Base-by-base conservation (phyloP, 148 eudicot genomes). In the Nyssa sinensis region DNA sequence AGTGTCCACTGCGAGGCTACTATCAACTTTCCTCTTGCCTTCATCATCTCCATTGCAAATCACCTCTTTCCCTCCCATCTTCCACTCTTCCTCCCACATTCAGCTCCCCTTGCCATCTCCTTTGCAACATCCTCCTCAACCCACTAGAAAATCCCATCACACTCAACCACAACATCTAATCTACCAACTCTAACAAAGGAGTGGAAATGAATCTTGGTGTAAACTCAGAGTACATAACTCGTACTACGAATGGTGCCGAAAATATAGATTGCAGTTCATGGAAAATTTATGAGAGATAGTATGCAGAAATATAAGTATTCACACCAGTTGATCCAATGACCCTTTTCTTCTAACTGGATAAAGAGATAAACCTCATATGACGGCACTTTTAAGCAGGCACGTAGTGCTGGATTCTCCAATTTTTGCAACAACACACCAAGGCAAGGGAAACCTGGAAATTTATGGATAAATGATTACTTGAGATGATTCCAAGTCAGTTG, bases 391-490 rank as follows among this genome's bases (percentile, higher is more conserved):
- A 94, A 84, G 86, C 87, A 94, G 75, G 89, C 82, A 62, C 98
- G 95, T 67, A 94, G 75, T 32, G 93, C 97, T 80, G 97, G 98
- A 88, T 94, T 94, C 86, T 94, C 98, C 86, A 94, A 84, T 81
- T 90, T 92, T 72, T 94, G 98, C 84, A 94, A 78, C 84, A 94
- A 77, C 37, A 94, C 95, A 64, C 98, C 98, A 73, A 94, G 95
- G 80, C 87, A 90, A 79, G 98, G 98, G 64, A 94, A 94, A 75
- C 98, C 98, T 94, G 88, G 78, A 70, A 80, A 72, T 71, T 68
- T 32, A 73, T 63, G 19, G 61, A 55, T 66, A 66, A 37, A 60
- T 62, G 21, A 30, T 53, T 47, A 44, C 27, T 64, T 17, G 21
- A 39, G 66, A 41, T 39, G 59, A 74, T 58, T 62, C 14, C n/a